phyloP scores from a whole-genome alignment of 139 green algal species.

The Dunaliella primolecta region DNA sequence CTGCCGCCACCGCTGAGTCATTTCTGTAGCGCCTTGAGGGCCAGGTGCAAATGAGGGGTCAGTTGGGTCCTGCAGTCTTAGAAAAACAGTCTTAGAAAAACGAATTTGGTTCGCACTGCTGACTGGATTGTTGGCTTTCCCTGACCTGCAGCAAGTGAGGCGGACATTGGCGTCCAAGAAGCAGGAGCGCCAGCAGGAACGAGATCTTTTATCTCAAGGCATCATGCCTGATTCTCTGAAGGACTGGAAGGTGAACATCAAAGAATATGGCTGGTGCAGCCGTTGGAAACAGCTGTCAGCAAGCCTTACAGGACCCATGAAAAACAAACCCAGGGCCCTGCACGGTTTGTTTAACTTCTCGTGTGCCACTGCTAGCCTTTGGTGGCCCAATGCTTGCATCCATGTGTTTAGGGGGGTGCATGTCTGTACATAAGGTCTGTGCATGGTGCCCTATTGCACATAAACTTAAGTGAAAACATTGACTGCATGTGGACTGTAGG shows the following conservation, averaged over 20 bases:
- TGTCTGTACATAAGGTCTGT: background rate
- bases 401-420: background rate
- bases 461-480: background rate
- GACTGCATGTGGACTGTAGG: background rate
- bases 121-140: background rate
- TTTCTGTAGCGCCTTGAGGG: too few species aligned
- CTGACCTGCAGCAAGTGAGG: constrained; percentile 8
- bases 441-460: background rate
- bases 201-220: constrained; percentile 36
- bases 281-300: background rate
- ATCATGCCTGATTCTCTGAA: constrained; percentile 46
- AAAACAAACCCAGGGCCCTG: background rate
- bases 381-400: background rate
- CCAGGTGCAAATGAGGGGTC: background rate
- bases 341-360: background rate
- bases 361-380: background rate
- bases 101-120: too few species aligned
- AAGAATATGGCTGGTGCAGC: background rate
- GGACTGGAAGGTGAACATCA: constrained; percentile 36
- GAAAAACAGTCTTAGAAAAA: too few species aligned
- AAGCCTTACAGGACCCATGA: background rate
- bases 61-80: background rate
- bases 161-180: constrained; percentile 31
- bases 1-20: too few species aligned
- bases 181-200: constrained; percentile 28